Base-by-base conservation (phyloP, 78 protist genomes). In the Monocercomonoides exilis region DNA sequence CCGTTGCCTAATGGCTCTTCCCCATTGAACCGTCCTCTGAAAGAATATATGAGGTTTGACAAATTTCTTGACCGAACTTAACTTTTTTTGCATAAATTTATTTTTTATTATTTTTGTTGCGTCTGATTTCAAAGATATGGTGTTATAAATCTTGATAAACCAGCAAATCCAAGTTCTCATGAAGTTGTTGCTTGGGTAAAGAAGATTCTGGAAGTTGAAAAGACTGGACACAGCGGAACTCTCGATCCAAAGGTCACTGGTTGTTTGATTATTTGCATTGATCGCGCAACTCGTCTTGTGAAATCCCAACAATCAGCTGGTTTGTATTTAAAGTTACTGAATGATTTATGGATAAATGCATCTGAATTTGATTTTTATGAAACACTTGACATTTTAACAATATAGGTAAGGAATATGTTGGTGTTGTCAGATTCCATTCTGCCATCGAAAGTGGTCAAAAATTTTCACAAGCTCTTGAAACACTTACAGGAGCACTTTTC, bases 161-260 rank as follows among this genome's bases (percentile, higher is more conserved):
- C 99, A 1, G 96, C 99, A 6, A 98, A 97, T 84, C 99, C 99
- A 33, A 96, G 99, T 0, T 95, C 98, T 38, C 99, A 99, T 92
- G 99, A 99, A 89, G 98, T 98, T 21, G 99, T 98, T 6, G 97
- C 99, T 0, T 79, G 82, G 82, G 87, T 89, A 0, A 1, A 84
- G 2, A 84, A 87, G 84, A 85, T 89, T n/a, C 45, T 85, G 54
- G 92, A 93, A n/a, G 96, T 96, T 0, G 97, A 96, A 44, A 97
- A 96, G 91, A 96, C 99, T 2, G 99, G 99, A 33, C 99, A 97
- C 91, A 41, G 91, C 34, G 99, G 99, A 41, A 98, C 99, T 0
- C 95, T 99, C n/a, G 99, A 99, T 91, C 99, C 99, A 44, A 93
- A 96, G 91, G 99, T 99, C 21, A 98, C 99, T 6, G 99, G 99